These are phyloP conservation scores for Fusarium odoratissimum DNA, from an alignment of 2,329 filamentous ascomycete genomes.

Conservation along the genomic window DNA sequence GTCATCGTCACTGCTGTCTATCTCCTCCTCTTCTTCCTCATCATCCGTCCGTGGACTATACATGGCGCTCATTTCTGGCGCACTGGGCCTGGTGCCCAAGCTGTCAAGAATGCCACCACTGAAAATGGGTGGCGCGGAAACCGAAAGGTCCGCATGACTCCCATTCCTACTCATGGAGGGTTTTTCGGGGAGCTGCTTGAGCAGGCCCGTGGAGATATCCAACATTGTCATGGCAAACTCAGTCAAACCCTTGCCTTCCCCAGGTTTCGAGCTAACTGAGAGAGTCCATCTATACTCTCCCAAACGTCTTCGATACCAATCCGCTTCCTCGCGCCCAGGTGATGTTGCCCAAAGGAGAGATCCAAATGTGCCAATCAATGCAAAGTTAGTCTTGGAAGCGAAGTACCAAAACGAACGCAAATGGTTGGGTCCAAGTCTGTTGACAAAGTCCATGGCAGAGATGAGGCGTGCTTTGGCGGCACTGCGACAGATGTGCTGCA, in stretches of 20 bases:
- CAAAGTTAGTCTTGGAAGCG: conserved; percentile 89
- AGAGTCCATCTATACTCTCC: conserved; percentile 96
- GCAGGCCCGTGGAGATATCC: conserved; percentile 75
- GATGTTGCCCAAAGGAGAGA: conserved; percentile 90
- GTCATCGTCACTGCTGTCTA: conserved; percentile 67
- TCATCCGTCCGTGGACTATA: conserved; percentile 64
- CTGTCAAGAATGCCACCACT: conserved; percentile 52
- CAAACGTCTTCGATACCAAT: conserved; percentile 88
- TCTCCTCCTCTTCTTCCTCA: conserved; percentile 52
- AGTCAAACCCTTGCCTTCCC: conserved; percentile 67
- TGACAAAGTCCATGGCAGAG: conserved; percentile 97
- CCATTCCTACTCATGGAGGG: conserved; percentile 70
- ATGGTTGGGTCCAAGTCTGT: conserved; percentile 86
- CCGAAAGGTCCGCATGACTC: conserved; percentile 61
- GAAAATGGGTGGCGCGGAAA: conserved; percentile 48
- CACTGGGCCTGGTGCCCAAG: conserved; percentile 58
- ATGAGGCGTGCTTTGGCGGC: conserved; percentile 95
- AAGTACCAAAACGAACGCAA: conserved; percentile 95
- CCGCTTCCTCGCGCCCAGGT: conserved; percentile 86
- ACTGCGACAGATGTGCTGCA: conserved; percentile 91
- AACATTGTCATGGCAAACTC: conserved; percentile 83
- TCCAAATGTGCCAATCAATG: conserved; percentile 93
- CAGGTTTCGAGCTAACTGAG: conserved; percentile 82
- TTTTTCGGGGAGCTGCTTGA: conserved; percentile 78
- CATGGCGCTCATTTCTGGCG: conserved; percentile 59